phyloP scores from a whole-genome alignment of 148 eudicot species.

The Dianthus caryophyllus region DNA sequence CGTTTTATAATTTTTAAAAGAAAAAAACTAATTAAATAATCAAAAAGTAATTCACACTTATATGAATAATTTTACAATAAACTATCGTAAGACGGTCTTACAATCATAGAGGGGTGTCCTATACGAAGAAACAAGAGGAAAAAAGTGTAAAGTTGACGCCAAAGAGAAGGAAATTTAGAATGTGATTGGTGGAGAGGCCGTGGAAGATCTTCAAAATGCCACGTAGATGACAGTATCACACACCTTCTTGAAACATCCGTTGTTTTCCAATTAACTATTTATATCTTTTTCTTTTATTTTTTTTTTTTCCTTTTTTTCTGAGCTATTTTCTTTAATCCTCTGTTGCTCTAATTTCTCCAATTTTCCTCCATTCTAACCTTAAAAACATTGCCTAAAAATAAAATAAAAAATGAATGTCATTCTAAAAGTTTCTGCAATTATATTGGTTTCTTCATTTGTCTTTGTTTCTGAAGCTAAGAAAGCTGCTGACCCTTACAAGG shows the following conservation, averaged over 20 bases:
- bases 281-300: neutral
- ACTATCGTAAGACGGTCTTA: no score
- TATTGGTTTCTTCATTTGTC: slow-evolving; percentile 28
- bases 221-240: slow-evolving; percentile 45
- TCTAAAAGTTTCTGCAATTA: slow-evolving; percentile 19
- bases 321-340: neutral
- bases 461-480: slow-evolving; percentile 41
- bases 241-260: slow-evolving; percentile 33
- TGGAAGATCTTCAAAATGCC: slow-evolving; percentile 37
- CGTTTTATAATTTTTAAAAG: no score
- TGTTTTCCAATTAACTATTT: slow-evolving; percentile 32
- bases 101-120: no score
- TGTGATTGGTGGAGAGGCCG: slow-evolving; percentile 50
- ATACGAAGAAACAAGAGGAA: no score
- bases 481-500: slow-evolving; percentile 54
- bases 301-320: neutral
- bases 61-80: no score
- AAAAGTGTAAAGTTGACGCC: no score
- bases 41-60: no score
- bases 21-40: no score
- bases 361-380: neutral
- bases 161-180: slow-evolving; percentile 19
- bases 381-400: no score
- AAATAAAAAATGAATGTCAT: slow-evolving; percentile 28
- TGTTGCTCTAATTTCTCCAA: neutral